Percentiles rank a stretch among this genome's conserved stretches.
Evolutionary conservation across 495 filamentous ascomycete species (phyloP).

Genomic region (Cenococcum geophilum): DNA sequence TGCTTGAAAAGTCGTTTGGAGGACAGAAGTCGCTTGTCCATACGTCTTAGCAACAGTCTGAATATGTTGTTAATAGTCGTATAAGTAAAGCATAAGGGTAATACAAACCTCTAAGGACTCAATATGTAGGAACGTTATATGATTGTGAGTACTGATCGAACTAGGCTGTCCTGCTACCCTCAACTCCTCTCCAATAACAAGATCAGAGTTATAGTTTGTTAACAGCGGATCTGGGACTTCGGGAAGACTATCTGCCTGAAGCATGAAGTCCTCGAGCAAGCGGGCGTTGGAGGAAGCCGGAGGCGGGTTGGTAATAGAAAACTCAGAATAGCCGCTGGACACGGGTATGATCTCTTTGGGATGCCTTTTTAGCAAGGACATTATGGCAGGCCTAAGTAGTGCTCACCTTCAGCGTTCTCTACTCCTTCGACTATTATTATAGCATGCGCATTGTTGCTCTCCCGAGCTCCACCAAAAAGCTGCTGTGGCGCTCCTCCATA

Average conservation of each 20-base stretch:
- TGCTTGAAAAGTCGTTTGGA: neutral
- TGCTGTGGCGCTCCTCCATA: conserved; percentile 41
- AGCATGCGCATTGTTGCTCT: conserved; percentile 29
- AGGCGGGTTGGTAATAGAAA: conserved; percentile 23
- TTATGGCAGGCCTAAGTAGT: neutral
- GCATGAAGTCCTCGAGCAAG: conserved; percentile 20
- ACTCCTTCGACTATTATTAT: conserved; percentile 49
- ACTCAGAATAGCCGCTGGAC: conserved; percentile 1
- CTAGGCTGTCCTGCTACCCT: neutral
- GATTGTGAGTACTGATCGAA: neutral
- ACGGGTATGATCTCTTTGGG: neutral
- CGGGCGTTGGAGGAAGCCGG: conserved; percentile 16
- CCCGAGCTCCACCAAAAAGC: conserved; percentile 40
- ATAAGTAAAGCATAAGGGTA: neutral
- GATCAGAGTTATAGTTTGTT: neutral
- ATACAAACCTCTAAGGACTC: neutral
- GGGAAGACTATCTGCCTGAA: conserved; percentile 20
- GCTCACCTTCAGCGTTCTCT: conserved; percentile 41
- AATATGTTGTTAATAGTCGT: too few species aligned
- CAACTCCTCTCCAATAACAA: conserved; percentile 5
- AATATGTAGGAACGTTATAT: neutral
- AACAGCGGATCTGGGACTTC: conserved; percentile 3
- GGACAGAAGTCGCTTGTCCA: neutral
- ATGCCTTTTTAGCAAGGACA: conserved; percentile 8
- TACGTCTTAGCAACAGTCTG: neutral